Percentiles rank a stretch among this genome's conserved stretches.
These are phyloP conservation scores for Penicillium sp. DNA, from an alignment of 2,329 filamentous ascomycete genomes.

Conservation along the genomic window DNA sequence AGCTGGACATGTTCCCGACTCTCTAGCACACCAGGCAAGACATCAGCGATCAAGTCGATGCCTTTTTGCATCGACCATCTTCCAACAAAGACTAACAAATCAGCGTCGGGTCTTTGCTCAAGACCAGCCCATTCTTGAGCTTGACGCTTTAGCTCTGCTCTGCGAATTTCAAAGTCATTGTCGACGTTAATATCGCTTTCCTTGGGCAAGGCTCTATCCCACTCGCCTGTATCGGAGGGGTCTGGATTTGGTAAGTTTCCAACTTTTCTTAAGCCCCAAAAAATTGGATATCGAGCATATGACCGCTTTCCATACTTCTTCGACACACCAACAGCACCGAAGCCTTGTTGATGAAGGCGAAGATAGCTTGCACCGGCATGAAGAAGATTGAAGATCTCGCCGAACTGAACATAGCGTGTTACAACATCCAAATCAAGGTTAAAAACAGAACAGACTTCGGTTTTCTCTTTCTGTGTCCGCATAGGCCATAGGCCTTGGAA, in stretches of 20 bases:
- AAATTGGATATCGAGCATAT: slow-evolving; percentile 66
- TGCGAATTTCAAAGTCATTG: slow-evolving; percentile 53
- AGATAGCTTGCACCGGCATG: slow-evolving; percentile 67
- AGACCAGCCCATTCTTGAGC: slow-evolving; percentile 68
- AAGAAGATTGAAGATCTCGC: slow-evolving; percentile 67
- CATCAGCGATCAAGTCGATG: slow-evolving; percentile 66
- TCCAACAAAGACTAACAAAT: slow-evolving; percentile 68
- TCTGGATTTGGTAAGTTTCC: slow-evolving; percentile 66
- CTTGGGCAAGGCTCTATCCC: slow-evolving; percentile 55
- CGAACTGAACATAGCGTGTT: slow-evolving; percentile 64
- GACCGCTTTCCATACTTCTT: slow-evolving; percentile 68
- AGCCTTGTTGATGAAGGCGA: slow-evolving; percentile 65
- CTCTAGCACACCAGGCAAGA: slow-evolving; percentile 64
- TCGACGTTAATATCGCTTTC: slow-evolving; percentile 55
- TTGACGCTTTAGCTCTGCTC: slow-evolving; percentile 57
- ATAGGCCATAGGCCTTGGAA: slow-evolving; percentile 70
- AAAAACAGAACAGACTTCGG: slow-evolving; percentile 65
- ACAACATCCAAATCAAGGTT: slow-evolving; percentile 60
- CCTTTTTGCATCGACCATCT: slow-evolving; percentile 71
- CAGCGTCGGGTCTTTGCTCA: slow-evolving; percentile 60
- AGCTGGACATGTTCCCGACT: slow-evolving; percentile 60
- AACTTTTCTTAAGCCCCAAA: slow-evolving; percentile 65
- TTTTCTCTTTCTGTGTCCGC: slow-evolving; percentile 60
- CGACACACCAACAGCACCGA: slow-evolving; percentile 66
- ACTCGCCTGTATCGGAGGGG: slow-evolving; percentile 63